Evolutionary conservation across 805 yeast genomes (phyloP).

Genomic region (Ogataea pilisensis): DNA sequence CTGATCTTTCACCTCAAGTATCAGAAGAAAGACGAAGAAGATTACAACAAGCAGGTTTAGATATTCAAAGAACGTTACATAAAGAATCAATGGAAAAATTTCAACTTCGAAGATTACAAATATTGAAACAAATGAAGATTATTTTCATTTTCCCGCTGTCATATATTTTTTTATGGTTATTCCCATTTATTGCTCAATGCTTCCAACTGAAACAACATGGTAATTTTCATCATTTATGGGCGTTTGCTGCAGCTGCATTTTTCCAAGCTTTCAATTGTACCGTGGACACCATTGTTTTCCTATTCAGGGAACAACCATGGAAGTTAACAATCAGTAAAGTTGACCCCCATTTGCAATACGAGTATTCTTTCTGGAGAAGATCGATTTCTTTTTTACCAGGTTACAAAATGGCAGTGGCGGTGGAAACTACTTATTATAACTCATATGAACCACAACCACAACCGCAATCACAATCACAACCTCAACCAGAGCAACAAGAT

Average conservation of each 20-base stretch:
- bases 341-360: conserved; percentile 16
- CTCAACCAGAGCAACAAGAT: too few relatives aligned
- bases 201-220: conserved; percentile 46
- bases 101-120: conserved; percentile 57
- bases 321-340: conserved; percentile 26
- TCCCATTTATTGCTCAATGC: conserved; percentile 67
- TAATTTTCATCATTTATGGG: conserved; percentile 55
- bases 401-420: conserved; percentile 9
- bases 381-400: conserved; percentile 27
- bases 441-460: too few relatives aligned
- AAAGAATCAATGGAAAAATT: conserved; percentile 58
- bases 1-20: background rate
- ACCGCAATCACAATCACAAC: too few relatives aligned
- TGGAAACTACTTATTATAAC: too few relatives aligned
- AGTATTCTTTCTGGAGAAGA: conserved; percentile 20
- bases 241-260: conserved; percentile 64
- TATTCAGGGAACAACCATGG: conserved; percentile 82
- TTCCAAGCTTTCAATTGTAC: conserved; percentile 79
- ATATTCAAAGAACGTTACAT: conserved; percentile 40
- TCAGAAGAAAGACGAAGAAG: conserved; percentile 9
- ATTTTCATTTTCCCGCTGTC: conserved; percentile 84
- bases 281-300: conserved; percentile 71
- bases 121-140: conserved; percentile 72
- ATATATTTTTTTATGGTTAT: conserved; percentile 75
- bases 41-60: conserved; percentile 23